Percentiles rank a stretch among this genome's conserved stretches.
Evolutionary conservation across 345 rosid species (phyloP).

Genomic region (Brassica carinata): DNA sequence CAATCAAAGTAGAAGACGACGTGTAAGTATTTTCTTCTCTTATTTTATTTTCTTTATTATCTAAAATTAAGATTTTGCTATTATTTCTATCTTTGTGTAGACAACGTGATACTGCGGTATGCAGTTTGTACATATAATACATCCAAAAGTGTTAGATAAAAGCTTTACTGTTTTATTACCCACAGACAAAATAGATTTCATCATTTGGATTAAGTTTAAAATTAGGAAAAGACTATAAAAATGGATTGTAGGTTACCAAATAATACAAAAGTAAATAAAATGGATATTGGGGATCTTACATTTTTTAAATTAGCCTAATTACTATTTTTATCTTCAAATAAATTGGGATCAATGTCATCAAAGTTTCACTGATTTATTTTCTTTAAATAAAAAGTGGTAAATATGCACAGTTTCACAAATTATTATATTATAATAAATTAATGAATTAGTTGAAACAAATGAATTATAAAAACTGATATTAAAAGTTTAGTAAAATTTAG

Average conservation of each 20-base stretch:
- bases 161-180: neutral
- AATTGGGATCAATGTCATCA: neutral
- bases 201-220: neutral
- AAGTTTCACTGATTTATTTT: no score
- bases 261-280: neutral
- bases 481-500: neutral
- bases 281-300: no score
- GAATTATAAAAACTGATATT: neutral
- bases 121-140: neutral
- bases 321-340: neutral
- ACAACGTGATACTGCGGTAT: neutral
- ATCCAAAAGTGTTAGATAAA: neutral
- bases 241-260: slow-evolving; percentile 5
- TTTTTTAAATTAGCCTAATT: neutral
- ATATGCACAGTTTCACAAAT: no score
- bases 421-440: neutral
- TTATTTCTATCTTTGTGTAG: neutral
- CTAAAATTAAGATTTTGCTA: neutral
- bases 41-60: neutral
- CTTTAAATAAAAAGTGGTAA: no score
- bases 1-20: slow-evolving; percentile 11
- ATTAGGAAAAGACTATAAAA: neutral
- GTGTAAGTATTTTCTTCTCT: neutral
- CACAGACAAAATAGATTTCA: neutral
- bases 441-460: neutral